Base-by-base conservation (phyloP, 805 yeast species). In the Ascoidea tarda region DNA sequence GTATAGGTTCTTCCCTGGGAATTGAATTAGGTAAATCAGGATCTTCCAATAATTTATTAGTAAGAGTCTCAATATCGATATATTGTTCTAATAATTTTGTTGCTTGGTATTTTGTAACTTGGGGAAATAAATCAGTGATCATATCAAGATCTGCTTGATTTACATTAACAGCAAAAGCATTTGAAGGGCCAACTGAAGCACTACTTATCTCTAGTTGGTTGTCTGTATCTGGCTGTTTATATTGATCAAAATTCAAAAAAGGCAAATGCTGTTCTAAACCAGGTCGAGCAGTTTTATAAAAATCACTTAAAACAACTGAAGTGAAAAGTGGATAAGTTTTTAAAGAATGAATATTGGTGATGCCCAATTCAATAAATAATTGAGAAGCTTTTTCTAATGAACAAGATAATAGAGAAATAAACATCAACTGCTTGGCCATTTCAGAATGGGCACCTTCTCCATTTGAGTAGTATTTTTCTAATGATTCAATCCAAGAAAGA, bases 81-180 rank as follows among this genome's bases (percentile, higher is more conserved):
- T 79, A 66, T 42, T 74, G 69, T 31, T 66, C 61, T 12, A 87
- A 64, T 2, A 87, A 59, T 1, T 69, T 68, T n/a, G 66, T 66
- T 0, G 82, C 75, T 60, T 78, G 74, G 0, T 68, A 64, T 4
- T 63, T 60, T 0, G 76, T 66, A 44, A 87, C 62, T 46, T 75
- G 75, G 0, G 96, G 96, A 62, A 88, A 86, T 55, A 89, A 62
- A 38, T 81, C 87, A 54, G 49, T 66, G 47, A 76, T 59, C 32
- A 68, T 66, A 16, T 64, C 60, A 1, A 83, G 69, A 48, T 73
- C 69, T 2, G 64, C 67, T 38, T 68, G 65, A 33, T 63, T 57
- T 1, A 59, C 50, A 2, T 54, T 50, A 16, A 46, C 5, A 28
- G 28, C 10, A 8, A 52, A 44, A n/a, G 51, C 38, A 38, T 42